Evolutionary conservation across 768 basidiomycete genomes (phyloP), one percentile per base, ranked within the genome.

Genomic region (Trametes cinnabarina): DNA sequence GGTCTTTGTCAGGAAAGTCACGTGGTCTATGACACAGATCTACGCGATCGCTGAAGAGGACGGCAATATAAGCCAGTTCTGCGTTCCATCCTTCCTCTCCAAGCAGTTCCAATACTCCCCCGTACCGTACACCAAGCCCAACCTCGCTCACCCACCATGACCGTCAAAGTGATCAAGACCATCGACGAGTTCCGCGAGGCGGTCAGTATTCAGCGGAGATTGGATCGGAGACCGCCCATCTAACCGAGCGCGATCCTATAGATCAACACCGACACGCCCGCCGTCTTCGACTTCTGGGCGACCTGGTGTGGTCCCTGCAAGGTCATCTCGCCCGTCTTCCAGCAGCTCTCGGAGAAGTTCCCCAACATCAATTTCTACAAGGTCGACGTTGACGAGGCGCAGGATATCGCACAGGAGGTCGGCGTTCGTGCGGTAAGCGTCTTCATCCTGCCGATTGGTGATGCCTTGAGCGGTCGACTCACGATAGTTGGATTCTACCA

Each of bases 271-370:
- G 76, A 74, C 57, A 77, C 77, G 64, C 71, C 74, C 60, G 72
- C 77, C 61, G 67, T 86, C 17, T 76, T 90, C 66, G 86, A 90
- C 72, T 89, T 90, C 73, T 87, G 85, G 85, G 88, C 88, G 39
- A 79, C 81, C 2, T 89, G 88, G 88, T 89, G 84, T 71, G 86
- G 86, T 15, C 87, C 87, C 14, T 89, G 87, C 82, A 77, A 72
- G 55, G 61, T 76, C 39, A 88, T 90, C 72, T 80, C 81, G 19
- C 88, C 88, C 52, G 66, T 86, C 40, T 84, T 88, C 63, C 84
- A 87, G 69, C 74, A 78, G 61, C 66, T 86, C n/a, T 76, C 83
- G 3, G 62, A 73, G 0, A 41, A 65, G 11, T 62, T 63, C 51
- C 59, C 70, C 2, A 73, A 68, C 12, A 67, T 87, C 53, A 76